Conservation (phyloP, 1,284 basidiomycete genomes). For the Coniophora puteana region DNA sequence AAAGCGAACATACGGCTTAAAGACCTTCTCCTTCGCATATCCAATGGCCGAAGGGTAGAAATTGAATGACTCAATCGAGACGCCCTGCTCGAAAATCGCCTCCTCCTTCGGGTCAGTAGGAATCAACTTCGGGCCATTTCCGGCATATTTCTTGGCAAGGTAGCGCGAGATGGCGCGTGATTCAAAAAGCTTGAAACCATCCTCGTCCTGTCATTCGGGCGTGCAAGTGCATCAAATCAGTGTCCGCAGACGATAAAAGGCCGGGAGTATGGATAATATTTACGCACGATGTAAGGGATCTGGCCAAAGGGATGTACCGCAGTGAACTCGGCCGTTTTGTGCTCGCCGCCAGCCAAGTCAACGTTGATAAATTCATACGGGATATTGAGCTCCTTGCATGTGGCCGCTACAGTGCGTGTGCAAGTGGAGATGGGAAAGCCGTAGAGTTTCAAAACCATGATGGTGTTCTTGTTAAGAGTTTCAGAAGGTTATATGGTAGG, state of each 20-base stretch:
- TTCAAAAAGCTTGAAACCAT: conserved; percentile 41
- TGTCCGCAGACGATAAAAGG: conserved; percentile 15
- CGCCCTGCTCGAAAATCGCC: conserved; percentile 5
- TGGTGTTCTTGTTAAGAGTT: too few species aligned
- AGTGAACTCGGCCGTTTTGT: background rate
- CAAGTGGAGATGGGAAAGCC: conserved; percentile 4
- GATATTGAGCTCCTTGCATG: conserved; percentile 12
- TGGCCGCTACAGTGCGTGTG: conserved; percentile 9
- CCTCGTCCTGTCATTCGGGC: conserved; percentile 26
- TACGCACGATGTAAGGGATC: conserved; percentile 41
- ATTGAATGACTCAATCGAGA: conserved; percentile 10
- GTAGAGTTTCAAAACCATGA: conserved; percentile 10
- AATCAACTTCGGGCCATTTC: conserved; percentile 20
- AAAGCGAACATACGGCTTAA: conserved; percentile 22
- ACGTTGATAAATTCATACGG: conserved; percentile 13
- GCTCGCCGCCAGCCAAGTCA: conserved; percentile 6
- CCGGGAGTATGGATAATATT: background rate
- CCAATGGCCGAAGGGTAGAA: conserved; percentile 25
- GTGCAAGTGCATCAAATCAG: conserved; percentile 25
- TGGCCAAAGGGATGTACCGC: background rate
- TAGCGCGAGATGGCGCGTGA: conserved; percentile 50
- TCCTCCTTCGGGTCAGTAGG: conserved; percentile 15
- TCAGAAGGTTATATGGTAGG: too few species aligned
- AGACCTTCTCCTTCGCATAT: conserved; percentile 20
- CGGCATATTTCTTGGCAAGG: conserved; percentile 37